Evolutionary conservation across 305 asterid genomes (phyloP).

Genomic region (Fraxinus nigra): DNA sequence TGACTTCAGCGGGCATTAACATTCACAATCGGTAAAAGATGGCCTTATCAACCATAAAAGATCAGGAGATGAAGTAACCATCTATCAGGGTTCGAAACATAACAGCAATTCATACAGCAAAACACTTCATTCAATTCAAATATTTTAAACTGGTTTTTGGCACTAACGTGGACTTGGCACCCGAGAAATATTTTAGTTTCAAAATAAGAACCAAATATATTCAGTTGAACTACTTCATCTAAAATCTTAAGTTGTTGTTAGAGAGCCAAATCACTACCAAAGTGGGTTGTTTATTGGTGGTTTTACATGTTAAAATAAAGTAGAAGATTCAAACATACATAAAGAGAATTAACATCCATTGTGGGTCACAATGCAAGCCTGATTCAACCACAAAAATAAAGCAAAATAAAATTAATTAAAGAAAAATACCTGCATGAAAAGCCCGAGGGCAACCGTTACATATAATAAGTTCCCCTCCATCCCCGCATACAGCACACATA

Average conservation of each 20-base stretch:
- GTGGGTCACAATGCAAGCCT: not conserved
- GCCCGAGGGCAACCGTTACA: slow-evolving; percentile 97
- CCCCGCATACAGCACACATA: slow-evolving; percentile 94
- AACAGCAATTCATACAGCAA: not conserved
- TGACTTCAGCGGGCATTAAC: not conserved
- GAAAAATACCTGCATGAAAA: slow-evolving; percentile 66
- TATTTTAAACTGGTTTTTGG: not conserved
- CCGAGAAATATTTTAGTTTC: not conserved
- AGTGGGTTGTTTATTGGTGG: not conserved
- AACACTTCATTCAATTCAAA: not conserved
- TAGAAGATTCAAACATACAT: not conserved
- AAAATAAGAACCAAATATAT: not conserved
- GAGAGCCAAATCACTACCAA: not conserved
- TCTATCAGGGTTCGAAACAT: not conserved
- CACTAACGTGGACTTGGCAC: not conserved
- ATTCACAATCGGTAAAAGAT: not conserved
- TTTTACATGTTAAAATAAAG: not conserved
- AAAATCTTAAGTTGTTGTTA: not conserved
- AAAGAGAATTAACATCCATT: not conserved
- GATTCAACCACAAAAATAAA: not conserved
- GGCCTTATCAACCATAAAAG: not conserved
- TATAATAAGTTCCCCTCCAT: slow-evolving; percentile 65
- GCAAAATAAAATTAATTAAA: not conserved
- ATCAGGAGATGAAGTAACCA: not conserved
- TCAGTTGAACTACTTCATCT: not conserved